phyloP scores from a whole-genome alignment of 2,329 filamentous ascomycete species.

The Stemphylium lycopersici region DNA sequence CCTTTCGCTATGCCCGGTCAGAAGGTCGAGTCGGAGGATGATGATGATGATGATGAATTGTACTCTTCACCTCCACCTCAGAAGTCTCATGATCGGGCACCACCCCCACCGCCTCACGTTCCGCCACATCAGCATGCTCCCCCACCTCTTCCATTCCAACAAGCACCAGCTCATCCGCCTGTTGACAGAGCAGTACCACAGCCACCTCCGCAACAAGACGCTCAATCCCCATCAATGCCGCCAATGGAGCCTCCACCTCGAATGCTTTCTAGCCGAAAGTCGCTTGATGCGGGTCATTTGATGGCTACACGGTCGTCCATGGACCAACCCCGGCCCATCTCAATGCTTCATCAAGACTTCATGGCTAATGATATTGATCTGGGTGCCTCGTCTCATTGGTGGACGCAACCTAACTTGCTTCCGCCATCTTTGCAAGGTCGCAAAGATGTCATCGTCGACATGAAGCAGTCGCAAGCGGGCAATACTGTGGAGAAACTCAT shows the following conservation, averaged over 20 bases:
- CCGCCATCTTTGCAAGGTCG: constrained; percentile 83
- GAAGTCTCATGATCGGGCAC: constrained; percentile 44
- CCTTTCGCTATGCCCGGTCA: constrained; percentile 38
- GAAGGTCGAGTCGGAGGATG: constrained; percentile 38
- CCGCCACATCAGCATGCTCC: constrained; percentile 43
- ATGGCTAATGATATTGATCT: constrained; percentile 90
- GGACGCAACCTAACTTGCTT: constrained; percentile 78
- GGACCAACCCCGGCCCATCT: constrained; percentile 71
- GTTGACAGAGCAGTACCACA: constrained; percentile 52
- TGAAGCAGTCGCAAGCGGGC: constrained; percentile 77
- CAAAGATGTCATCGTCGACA: constrained; percentile 81
- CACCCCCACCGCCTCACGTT: constrained; percentile 46
- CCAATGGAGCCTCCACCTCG: constrained; percentile 52
- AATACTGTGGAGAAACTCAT: constrained; percentile 80
- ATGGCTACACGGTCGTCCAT: constrained; percentile 66
- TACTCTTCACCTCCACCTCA: constrained; percentile 45
- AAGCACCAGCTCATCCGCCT: constrained; percentile 45
- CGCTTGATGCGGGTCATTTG: constrained; percentile 67
- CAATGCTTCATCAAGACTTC: constrained; percentile 70
- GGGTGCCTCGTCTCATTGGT: constrained; percentile 78
- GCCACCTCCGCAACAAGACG: constrained; percentile 43
- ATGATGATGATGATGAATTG: constrained; percentile 49
- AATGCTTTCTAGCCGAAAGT: constrained; percentile 60
- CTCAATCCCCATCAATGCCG: constrained; percentile 36
- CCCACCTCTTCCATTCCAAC: constrained; percentile 49